These are phyloP conservation scores for Halophytophthora polymorphica DNA, from an alignment of 352 stramenopile genomes.

Conservation along the genomic window DNA sequence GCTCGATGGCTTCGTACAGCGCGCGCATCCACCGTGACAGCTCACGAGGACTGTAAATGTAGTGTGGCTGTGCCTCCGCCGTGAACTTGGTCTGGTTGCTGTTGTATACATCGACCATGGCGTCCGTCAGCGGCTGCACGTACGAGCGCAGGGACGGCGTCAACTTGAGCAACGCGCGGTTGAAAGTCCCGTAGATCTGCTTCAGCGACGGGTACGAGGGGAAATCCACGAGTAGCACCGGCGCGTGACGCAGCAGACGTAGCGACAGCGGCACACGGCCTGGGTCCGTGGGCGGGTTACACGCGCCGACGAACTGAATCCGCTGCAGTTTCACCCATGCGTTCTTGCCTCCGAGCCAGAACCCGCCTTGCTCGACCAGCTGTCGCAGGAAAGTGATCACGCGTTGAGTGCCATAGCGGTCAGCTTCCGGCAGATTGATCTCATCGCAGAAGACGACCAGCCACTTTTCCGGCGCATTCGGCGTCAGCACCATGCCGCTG, in stretches of 20 bases:
- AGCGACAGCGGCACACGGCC: slow-evolving; percentile 96
- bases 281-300: slow-evolving; percentile 99
- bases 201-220: slow-evolving; percentile 94
- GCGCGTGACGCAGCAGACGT: slow-evolving; percentile 97
- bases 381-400: slow-evolving; percentile 99
- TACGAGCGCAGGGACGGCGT: slow-evolving; percentile 97
- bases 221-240: slow-evolving; percentile 99
- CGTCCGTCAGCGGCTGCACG: slow-evolving; percentile 95
- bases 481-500: slow-evolving; percentile 95
- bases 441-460: slow-evolving; percentile 99
- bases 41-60: slow-evolving; percentile 99
- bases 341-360: slow-evolving; percentile 86
- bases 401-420: slow-evolving; percentile 98
- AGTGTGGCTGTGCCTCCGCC: slow-evolving; percentile 94
- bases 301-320: slow-evolving; percentile 97
- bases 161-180: slow-evolving; percentile 97
- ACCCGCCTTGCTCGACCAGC: slow-evolving; percentile 95
- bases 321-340: slow-evolving; percentile 90
- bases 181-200: slow-evolving; percentile 99
- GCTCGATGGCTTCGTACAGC: slow-evolving; percentile 97
- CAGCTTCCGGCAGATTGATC: slow-evolving; percentile 98
- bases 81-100: slow-evolving; percentile 96
- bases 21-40: slow-evolving; percentile 98
- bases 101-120: slow-evolving; percentile 99
- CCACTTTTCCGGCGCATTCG: slow-evolving; percentile 94